These are phyloP conservation scores for Dunaliella sp. DNA, from an alignment of 139 green algal genomes.

Conservation along the genomic window DNA sequence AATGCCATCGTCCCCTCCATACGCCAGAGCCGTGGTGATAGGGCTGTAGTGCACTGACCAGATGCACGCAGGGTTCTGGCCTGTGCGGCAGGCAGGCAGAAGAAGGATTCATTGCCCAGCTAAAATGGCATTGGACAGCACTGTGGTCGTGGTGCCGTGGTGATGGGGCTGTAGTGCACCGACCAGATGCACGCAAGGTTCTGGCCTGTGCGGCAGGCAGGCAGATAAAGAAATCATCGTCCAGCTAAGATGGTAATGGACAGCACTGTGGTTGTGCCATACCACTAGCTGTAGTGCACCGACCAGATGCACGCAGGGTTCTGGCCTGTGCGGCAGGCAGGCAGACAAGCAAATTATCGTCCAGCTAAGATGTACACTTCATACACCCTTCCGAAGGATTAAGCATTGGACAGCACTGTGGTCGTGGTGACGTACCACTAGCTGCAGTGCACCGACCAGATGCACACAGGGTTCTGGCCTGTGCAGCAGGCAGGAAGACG, in stretches of 20 bases:
- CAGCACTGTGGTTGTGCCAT: too few relatives aligned
- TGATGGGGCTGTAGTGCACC: not conserved
- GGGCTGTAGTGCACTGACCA: conserved; percentile 4
- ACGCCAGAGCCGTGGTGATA: not conserved
- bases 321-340: not conserved
- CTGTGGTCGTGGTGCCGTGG: too few relatives aligned
- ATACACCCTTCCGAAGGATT: too few relatives aligned
- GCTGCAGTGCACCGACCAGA: not conserved
- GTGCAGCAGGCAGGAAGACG: not conserved
- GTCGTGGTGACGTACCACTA: too few relatives aligned
- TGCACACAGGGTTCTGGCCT: not conserved
- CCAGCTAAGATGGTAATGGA: too few relatives aligned
- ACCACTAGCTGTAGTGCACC: not conserved
- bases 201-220: not conserved
- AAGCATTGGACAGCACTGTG: too few relatives aligned
- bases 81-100: not conserved
- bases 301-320: not conserved
- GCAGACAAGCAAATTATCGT: too few relatives aligned
- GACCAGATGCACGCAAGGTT: not conserved
- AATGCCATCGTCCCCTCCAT: not conserved
- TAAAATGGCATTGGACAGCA: too few relatives aligned
- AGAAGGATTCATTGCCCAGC: too few relatives aligned
- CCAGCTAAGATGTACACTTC: too few relatives aligned
- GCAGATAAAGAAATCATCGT: too few relatives aligned
- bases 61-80: not conserved